Base-by-base conservation (phyloP, 306 rosid genomes). In the Malus sylvestris region DNA sequence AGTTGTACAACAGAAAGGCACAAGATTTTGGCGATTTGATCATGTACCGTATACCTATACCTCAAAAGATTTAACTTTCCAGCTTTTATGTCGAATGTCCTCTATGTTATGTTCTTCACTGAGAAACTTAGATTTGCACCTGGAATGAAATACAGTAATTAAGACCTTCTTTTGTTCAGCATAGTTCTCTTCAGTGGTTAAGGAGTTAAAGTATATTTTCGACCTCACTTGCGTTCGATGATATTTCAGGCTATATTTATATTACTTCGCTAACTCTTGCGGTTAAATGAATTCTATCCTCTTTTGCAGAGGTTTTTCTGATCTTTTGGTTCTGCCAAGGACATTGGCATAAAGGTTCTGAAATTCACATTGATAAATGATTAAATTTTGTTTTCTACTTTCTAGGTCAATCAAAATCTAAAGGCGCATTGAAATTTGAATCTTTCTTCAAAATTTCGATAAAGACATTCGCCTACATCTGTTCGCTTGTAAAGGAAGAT, bases 381-480 rank as follows among this genome's bases (percentile, higher is more conserved):
- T 63, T 51, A 59, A 72, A 73, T 76, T 74, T 60, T 67, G 67
- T 71, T 80, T 78, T 38, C 52, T 46, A 25, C 79, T 62, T 81
- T 86, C 35, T 81, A 91, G 98, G 98, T 73, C 83, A 75, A 80
- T 83, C 86, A 22, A 82, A 85, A 75, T 85, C 86, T 16, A 81
- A 84, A 55, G 81, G 81, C 59, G 25, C 83, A 44, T 75, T 79
- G 82, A 91, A 81, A 44, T 93, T 93, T 65, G 97, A 93, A 81
- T 85, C 93, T 12, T 74, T 91, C 79, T 90, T 91, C 89, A 91
- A 87, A 83, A 80, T 91, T 61, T 90, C 97, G 59, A 90, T 92
- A 59, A 91, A 85, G 86, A 91, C 96, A 53, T 93, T 93, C 93
- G 75, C 77, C 85, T 88, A 93, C 71, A 90, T 93, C 69, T 88